Conservation (phyloP, 1,284 basidiomycete species). For the Microbotryum saponariae region DNA sequence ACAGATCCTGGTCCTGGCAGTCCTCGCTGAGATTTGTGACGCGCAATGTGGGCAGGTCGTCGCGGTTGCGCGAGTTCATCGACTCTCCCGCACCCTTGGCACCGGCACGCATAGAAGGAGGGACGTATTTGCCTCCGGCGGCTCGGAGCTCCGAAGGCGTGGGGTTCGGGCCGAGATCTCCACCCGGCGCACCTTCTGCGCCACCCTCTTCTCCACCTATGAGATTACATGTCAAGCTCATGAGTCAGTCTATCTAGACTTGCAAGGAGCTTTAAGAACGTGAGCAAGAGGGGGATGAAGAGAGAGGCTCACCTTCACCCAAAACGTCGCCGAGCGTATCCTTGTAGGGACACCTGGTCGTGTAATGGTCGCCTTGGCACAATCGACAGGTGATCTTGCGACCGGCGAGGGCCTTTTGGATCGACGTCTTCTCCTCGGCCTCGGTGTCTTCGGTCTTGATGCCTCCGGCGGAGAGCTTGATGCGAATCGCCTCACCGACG, state of each 20-base stretch:
- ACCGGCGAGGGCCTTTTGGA: conserved; percentile 59
- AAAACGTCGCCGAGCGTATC: conserved; percentile 66
- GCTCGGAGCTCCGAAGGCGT: conserved; percentile 36
- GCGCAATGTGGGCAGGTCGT: conserved; percentile 91
- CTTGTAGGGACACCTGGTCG: conserved; percentile 96
- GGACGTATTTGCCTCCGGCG: conserved; percentile 76
- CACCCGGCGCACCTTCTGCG: conserved; percentile 30
- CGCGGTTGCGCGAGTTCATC: conserved; percentile 64
- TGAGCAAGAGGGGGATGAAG: background rate
- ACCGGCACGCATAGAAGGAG: conserved; percentile 75
- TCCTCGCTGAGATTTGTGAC: conserved; percentile 97
- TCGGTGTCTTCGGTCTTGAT: conserved; percentile 67
- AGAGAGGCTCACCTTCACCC: conserved; percentile 44
- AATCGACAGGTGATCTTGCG: conserved; percentile 89
- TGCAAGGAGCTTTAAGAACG: background rate
- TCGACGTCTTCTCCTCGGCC: conserved; percentile 58
- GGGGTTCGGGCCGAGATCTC: conserved; percentile 36
- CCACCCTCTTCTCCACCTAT: background rate
- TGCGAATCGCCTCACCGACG: conserved; percentile 78
- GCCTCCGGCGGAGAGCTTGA: conserved; percentile 72
- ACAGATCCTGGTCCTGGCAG: conserved; percentile 86
- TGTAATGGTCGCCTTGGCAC: conserved; percentile 96
- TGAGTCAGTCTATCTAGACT: no score
- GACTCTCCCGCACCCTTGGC: conserved; percentile 64
- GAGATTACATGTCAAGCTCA: no score